A percentile compares a stretch with the other conserved stretches of the same genome.
Conservation (phyloP, 768 basidiomycete genomes). For the Gymnopilus dilepis region DNA sequence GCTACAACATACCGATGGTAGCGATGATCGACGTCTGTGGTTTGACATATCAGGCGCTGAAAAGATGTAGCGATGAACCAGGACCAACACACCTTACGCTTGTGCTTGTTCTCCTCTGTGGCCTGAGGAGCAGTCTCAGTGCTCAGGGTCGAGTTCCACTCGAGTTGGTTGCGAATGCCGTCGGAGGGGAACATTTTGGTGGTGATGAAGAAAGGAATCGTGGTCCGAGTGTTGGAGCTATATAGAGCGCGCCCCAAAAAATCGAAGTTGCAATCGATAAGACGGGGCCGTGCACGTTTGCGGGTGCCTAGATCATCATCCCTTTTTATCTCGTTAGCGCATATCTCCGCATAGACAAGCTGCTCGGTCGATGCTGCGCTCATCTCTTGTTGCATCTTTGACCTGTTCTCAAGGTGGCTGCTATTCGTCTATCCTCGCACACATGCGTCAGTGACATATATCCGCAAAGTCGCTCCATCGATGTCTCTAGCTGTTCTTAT, state of each 20-base stretch:
- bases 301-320: constrained; percentile 9
- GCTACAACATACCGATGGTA: constrained; percentile 76
- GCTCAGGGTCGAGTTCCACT: constrained; percentile 88
- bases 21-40: constrained; percentile 96
- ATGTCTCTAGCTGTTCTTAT: neutral
- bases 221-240: constrained; percentile 28
- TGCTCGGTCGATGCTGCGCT: constrained; percentile 1
- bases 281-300: constrained; percentile 28
- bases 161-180: constrained; percentile 80
- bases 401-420: neutral
- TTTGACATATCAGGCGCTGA: constrained; percentile 14
- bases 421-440: neutral
- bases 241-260: constrained; percentile 23
- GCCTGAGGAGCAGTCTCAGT: constrained; percentile 73
- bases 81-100: constrained; percentile 74
- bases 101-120: constrained; percentile 80
- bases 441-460: neutral
- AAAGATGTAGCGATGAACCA: constrained; percentile 6
- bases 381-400: neutral
- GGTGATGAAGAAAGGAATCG: constrained; percentile 26
- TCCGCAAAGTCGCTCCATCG: neutral
- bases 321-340: constrained; percentile 22
- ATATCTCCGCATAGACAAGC: constrained; percentile 17
- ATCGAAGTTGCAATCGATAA: constrained; percentile 33
- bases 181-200: constrained; percentile 60